Base-by-base conservation (phyloP, 805 yeast genomes). In the Monosporozyma yasuniensis region DNA sequence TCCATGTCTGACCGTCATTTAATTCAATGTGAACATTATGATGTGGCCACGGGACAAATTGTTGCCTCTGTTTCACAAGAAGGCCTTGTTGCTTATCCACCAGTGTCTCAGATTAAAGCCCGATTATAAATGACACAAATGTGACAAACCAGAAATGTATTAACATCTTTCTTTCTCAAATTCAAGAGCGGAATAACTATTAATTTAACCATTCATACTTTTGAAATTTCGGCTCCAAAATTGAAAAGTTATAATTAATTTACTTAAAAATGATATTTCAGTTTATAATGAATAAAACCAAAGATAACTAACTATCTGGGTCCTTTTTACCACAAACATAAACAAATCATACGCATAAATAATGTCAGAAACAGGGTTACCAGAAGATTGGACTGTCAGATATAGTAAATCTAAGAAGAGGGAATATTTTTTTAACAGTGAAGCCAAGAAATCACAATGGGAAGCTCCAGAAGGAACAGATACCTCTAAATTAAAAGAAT, bases 391-490 rank as follows among this genome's bases (percentile, higher is more conserved):
- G 98, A 79, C 83, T 38, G 78, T 93, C 44, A 77, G 81, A 52
- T 76, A 80, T 49, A 87, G 96, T 41, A 79, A 81, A 53, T 83
- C 93, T 14, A 88, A 87, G 62, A 79, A 86, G 60, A 78, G 87
- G 58, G 96, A 91, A 52, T 93, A 93, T 70, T 93, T 73, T 68
- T 82, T 77, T 69, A 80, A 90, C 62, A 78, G 81, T 27, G 73
- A 74, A 41, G 80, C 89, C 1, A 76, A 79, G 44, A 82, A 82
- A 62, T 85, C 96, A 0, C 74, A 81, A 37, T 93, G 99, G 99
- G 90, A 83, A 50, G 86, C 95, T 10, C 99, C 99, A 2, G 78
- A 72, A 46, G 96, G 91, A 3, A 80, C 95, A 1, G 85, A 93
- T 57, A 63, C 74, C 14, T 79, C 68, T 1, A 71, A 73, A 56